phyloP scores from a whole-genome alignment of 176 grass and related monocot species.

The Avena insularis region DNA sequence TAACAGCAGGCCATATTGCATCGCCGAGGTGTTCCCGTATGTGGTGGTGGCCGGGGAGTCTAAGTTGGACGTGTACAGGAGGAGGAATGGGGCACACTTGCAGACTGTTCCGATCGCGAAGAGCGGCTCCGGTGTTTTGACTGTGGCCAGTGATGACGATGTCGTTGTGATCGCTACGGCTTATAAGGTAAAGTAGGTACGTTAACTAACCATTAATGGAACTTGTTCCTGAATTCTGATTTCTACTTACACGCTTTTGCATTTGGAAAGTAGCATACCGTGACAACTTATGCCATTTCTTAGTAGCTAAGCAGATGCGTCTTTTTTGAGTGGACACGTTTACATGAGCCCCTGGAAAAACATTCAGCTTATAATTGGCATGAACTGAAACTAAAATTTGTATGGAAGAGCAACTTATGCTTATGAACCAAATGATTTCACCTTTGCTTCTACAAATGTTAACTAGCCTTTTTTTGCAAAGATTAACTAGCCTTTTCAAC shows the following conservation, averaged over 20 bases:
- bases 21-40: constrained; percentile 73
- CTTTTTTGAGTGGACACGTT: background rate
- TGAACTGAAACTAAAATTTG: background rate
- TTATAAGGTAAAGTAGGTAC: constrained; percentile 99
- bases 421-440: background rate
- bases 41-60: constrained; percentile 65
- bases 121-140: constrained; percentile 44
- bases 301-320: background rate
- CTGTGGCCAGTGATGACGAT: constrained; percentile 63
- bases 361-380: constrained; percentile 5
- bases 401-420: background rate
- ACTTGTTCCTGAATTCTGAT: constrained; percentile 1
- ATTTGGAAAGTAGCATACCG: background rate
- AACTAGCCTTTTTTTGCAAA: background rate
- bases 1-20: constrained; percentile 59
- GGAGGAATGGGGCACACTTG: constrained; percentile 62
- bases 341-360: background rate
- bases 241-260: background rate
- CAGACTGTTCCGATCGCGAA: constrained; percentile 67
- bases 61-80: constrained; percentile 82
- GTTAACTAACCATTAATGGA: constrained; percentile 44
- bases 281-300: constrained; percentile 3
- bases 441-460: background rate
- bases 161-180: constrained; percentile 71
- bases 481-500: background rate